These are phyloP conservation scores for Moesziomyces sp. DNA, from an alignment of 1,284 basidiomycete species.

Conservation along the genomic window DNA sequence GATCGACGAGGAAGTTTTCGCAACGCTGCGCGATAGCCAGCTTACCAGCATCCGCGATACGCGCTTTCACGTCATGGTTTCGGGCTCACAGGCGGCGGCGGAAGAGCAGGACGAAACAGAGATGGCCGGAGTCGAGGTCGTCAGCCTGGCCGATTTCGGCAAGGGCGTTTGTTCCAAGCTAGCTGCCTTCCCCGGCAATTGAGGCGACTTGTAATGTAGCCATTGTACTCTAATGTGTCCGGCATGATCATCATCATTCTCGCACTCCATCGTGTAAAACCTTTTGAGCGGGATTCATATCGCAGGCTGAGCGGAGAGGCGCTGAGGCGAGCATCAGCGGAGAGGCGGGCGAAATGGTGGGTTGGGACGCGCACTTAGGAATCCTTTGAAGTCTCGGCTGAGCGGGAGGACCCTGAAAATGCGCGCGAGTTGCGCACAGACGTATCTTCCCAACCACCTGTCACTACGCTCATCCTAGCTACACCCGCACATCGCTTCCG, in stretches of 20 bases:
- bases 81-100: not conserved
- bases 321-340: no score
- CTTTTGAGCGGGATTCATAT: no score
- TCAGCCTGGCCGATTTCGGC: constrained; percentile 10
- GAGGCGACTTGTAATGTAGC: not conserved
- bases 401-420: not conserved
- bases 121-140: constrained; percentile 23
- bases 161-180: constrained; percentile 12
- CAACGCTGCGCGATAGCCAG: constrained; percentile 24
- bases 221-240: no score
- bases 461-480: not conserved
- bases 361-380: no score
- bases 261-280: constrained; percentile 2
- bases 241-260: not conserved
- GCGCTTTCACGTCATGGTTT: constrained; percentile 36
- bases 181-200: constrained; percentile 25
- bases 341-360: no score
- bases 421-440: not conserved
- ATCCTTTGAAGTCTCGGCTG: not conserved
- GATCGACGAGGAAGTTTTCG: constrained; percentile 35
- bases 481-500: no score
- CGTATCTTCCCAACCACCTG: not conserved
- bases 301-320: no score
- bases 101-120: constrained; percentile 15
- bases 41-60: constrained; percentile 3